Percentiles rank a stretch among this genome's conserved stretches.
These are phyloP conservation scores for Pyrenophora tritici-repentis DNA, from an alignment of 2,329 filamentous ascomycete species.

Conservation along the genomic window DNA sequence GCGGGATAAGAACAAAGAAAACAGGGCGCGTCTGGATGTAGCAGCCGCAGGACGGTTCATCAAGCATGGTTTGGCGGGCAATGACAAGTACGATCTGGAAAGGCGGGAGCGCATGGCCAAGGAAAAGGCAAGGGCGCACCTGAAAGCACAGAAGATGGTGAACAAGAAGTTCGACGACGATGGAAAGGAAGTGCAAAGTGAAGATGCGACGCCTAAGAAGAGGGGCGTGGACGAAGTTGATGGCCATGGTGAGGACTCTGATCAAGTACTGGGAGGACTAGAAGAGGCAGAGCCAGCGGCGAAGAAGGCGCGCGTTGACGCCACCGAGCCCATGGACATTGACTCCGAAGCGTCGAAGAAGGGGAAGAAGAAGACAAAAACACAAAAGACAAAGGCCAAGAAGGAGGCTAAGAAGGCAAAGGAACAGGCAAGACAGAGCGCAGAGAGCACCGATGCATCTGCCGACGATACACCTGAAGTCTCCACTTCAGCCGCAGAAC, in stretches of 20 bases:
- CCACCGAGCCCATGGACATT: constrained; percentile 13
- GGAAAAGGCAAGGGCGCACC: constrained; percentile 38
- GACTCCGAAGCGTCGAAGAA: constrained; percentile 8
- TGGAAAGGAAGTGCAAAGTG: constrained; percentile 24
- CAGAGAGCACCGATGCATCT: neutral
- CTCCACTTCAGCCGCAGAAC: neutral
- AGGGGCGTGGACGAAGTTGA: constrained; percentile 27
- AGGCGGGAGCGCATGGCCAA: constrained; percentile 43
- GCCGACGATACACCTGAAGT: neutral
- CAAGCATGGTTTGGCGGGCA: constrained; percentile 71
- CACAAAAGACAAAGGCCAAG: neutral
- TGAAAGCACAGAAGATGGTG: constrained; percentile 27
- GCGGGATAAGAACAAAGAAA: constrained; percentile 50
- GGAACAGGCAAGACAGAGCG: constrained; percentile 6
- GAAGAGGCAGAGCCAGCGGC: constrained; percentile 15
- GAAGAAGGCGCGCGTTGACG: constrained; percentile 18
- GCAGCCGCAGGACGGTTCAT: constrained; percentile 81
- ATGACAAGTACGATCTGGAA: constrained; percentile 52
- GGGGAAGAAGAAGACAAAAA: constrained; percentile 1
- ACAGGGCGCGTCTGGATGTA: constrained; percentile 62
- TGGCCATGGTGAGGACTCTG: constrained; percentile 13
- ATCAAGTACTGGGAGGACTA: constrained; percentile 15
- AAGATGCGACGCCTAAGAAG: constrained; percentile 30
- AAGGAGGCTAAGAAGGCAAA: neutral
- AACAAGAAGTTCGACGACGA: constrained; percentile 39